Evolutionary conservation across 2,329 filamentous ascomycete genomes (phyloP).

Genomic region (Beauveria sp.): DNA sequence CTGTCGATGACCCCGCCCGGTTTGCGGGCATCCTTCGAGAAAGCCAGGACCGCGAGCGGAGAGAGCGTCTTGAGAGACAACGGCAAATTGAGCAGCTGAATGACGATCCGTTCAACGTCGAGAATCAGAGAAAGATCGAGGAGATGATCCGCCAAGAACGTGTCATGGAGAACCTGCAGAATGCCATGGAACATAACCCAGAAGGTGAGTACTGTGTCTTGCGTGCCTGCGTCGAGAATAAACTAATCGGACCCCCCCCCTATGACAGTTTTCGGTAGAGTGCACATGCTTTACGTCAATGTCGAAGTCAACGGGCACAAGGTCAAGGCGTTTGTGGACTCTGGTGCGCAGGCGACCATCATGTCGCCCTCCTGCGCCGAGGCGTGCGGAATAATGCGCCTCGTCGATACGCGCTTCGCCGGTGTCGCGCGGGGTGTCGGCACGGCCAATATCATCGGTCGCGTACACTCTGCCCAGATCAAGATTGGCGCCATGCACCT

Average conservation of each 20-base stretch:
- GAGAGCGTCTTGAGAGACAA: conserved; percentile 68
- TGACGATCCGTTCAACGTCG: conserved; percentile 87
- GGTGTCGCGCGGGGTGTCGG: conserved; percentile 91
- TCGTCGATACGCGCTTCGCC: conserved; percentile 86
- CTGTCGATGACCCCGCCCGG: conserved; percentile 64
- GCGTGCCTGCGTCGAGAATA: background rate
- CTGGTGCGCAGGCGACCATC: conserved; percentile 94
- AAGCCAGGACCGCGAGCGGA: conserved; percentile 61
- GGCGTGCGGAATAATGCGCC: conserved; percentile 87
- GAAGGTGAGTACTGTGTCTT: conserved; percentile 57
- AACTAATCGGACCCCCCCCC: conserved; percentile 11
- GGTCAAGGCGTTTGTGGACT: conserved; percentile 95
- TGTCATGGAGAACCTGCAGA: conserved; percentile 91
- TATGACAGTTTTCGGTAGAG: conserved; percentile 73
- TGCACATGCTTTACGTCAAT: conserved; percentile 93
- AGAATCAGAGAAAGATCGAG: conserved; percentile 85
- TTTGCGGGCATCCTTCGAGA: conserved; percentile 68
- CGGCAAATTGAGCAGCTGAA: conserved; percentile 80
- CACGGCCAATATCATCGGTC: conserved; percentile 87
- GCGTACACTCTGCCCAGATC: conserved; percentile 91
- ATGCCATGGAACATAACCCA: conserved; percentile 93
- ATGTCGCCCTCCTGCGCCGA: conserved; percentile 95
- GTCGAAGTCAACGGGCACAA: conserved; percentile 89
- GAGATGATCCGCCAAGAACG: conserved; percentile 94
- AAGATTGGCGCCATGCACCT: conserved; percentile 83